Percentiles rank a stretch among this genome's conserved stretches.
Conservation (phyloP, 75 land plant species). For the Cryptomeria japonica region DNA sequence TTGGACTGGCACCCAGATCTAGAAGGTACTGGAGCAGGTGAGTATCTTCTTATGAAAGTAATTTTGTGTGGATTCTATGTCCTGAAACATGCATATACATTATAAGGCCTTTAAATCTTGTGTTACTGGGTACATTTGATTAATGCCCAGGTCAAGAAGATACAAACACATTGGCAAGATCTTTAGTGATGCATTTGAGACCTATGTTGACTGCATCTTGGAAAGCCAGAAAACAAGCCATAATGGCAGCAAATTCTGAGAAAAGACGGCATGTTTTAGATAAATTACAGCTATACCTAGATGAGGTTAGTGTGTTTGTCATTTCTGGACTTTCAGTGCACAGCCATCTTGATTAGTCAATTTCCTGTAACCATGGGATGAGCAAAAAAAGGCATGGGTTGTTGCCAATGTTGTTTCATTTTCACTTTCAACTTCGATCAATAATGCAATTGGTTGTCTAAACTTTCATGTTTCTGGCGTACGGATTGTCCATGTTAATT, state of each 20-base stretch:
- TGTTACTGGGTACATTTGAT: background rate
- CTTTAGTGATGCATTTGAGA: conserved; percentile 59
- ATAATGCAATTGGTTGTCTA: background rate
- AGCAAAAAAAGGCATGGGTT: background rate
- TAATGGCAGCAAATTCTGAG: conserved; percentile 66
- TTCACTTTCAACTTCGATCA: background rate
- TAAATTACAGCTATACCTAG: conserved; percentile 71
- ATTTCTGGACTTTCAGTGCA: background rate
- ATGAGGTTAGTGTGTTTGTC: conserved; percentile 65
- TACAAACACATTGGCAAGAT: conserved; percentile 41
- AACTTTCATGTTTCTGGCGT: background rate
- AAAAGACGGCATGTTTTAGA: conserved; percentile 67
- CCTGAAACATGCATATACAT: background rate
- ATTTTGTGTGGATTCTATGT: background rate
- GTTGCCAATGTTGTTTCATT: conserved; percentile 3
- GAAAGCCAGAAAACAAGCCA: conserved; percentile 58
- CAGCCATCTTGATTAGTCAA: background rate
- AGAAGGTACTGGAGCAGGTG: conserved; percentile 60
- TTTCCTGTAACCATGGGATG: background rate
- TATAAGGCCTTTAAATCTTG: background rate
- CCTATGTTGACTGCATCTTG: conserved; percentile 66
- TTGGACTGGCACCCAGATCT: conserved; percentile 68
- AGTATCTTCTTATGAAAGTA: background rate
- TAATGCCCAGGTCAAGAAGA: conserved; percentile 52
- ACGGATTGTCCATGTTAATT: background rate